Evolutionary conservation across 257 asterid species (phyloP), one percentile per base, ranked within the genome.

Genomic region (Forsythia viridissima): DNA sequence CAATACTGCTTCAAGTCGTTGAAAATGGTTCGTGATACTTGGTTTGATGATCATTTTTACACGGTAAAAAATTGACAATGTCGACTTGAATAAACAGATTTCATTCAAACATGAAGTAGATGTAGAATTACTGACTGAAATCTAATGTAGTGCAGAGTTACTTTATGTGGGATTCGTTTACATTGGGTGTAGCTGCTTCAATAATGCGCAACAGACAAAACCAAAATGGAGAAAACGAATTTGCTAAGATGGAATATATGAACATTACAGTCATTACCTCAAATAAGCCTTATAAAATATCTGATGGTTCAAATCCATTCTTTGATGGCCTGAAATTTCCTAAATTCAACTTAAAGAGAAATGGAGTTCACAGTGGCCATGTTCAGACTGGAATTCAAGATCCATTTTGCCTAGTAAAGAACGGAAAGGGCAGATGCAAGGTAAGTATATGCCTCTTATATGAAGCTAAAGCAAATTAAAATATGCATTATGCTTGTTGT

Each of bases 81-180:
- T 8, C 66, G 52, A 52, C 6, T n/a, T 5, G 6, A 40, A 51
- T 11, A 61, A 48, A 40, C 8, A n/a, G 37, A 76, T 38, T 41
- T 69, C n/a, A 9, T 71, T 55, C 34, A 69, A 55, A 37, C 15
- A 30, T 5, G 16, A 24, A 48, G 41, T 8, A 37, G 46, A 51
- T 46, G 18, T 57, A 44, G 7, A 6, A 37, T 79, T 44, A 73
- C 67, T 44, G 65, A 76, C 36, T 80, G 74, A 77, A 44, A 16
- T 37, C 11, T 77, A 21, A 38, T 67, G 80, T 72, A 11, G 15
- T 83, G 91, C 96, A 94, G 98, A 90, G 92, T 84, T 92, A 87
- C 83, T 94, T 87, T 73, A 91, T 92, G 97, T 92, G 98, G 98
- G 98, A 94, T 52, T 89, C 97, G 0, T 89, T 94, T 74, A 66